Evolutionary conservation across 805 yeast genomes (phyloP).

Genomic region (Suhomyces sp.): DNA sequence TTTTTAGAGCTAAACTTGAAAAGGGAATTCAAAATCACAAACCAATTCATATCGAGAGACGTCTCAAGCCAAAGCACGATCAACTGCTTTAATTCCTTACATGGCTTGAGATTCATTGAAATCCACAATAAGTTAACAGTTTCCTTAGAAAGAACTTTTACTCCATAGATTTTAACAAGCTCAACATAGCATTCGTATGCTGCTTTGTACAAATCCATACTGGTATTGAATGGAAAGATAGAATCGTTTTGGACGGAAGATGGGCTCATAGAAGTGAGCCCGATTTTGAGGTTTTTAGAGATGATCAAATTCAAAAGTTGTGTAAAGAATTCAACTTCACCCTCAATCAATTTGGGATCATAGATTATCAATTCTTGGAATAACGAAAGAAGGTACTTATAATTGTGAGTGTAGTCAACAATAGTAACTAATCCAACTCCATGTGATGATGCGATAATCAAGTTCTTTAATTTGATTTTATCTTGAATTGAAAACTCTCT

Average conservation of each 20-base stretch:
- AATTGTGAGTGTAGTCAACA: conserved; percentile 26
- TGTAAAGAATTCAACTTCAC: conserved; percentile 30
- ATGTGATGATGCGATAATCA: conserved; percentile 27
- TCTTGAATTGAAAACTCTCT: conserved; percentile 19
- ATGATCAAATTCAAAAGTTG: conserved; percentile 27
- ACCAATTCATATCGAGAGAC: conserved; percentile 53
- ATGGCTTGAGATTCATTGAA: conserved; percentile 48
- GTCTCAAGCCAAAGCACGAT: conserved; percentile 63
- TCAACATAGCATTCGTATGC: conserved; percentile 61
- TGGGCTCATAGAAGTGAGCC: conserved; percentile 31
- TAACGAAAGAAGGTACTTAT: conserved; percentile 22
- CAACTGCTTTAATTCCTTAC: conserved; percentile 43
- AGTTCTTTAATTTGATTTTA: conserved; percentile 23
- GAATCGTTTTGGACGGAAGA: conserved; percentile 41
- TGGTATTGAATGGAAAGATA: conserved; percentile 47
- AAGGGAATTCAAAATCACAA: conserved; percentile 51
- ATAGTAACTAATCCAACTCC: conserved; percentile 33
- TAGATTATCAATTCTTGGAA: conserved; percentile 40
- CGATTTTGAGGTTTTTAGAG: conserved; percentile 36
- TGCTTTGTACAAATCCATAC: conserved; percentile 36
- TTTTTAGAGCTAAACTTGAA: conserved; percentile 45
- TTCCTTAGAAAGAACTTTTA: conserved; percentile 42
- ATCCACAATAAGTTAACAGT: conserved; percentile 63
- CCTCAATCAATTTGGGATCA: conserved; percentile 36
- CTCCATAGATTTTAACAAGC: conserved; percentile 50